Evolutionary conservation across 73 alveolate species (phyloP), one percentile per base, ranked within the genome.

Genomic region (Paramecium bursaria): DNA sequence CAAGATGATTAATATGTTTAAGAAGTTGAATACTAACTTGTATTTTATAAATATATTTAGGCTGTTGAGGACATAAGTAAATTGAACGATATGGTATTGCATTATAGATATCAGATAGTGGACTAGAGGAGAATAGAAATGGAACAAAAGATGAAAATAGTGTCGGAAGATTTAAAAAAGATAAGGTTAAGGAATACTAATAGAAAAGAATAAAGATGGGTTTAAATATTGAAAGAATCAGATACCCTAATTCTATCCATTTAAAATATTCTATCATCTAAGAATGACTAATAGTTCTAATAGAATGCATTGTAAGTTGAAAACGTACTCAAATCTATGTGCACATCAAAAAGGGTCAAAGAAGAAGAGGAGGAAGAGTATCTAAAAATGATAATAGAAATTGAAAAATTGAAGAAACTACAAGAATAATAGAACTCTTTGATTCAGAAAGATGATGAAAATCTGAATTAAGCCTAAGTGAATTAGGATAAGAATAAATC

Each of bases 1-100:
- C 31, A 57, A 29, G 76, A 57, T n/a, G 76, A 57, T 27, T 17
- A 57, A n/a, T 57, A 26, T 57, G 31, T 57, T 14, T 57, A 48
- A 11, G 76, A 57, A 57, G 47, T 57, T 15, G 76, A 57, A 57
- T 57, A 29, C 1, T 17, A 23, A 26, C 31, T 57, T 29, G 76
- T 29, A 57, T 26, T 26, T n/a, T n/a, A n/a, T n/a, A n/a, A n/a
- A n/a, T n/a, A n/a, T n/a, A n/a, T n/a, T n/a, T n/a, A n/a, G n/a
- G n/a, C n/a, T n/a, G n/a, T n/a, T 7, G 49, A 39, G 11, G 49
- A 39, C 11, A 11, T 26, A 29, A 13, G 13, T n/a, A 29, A 26
- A 26, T 25, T 57, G 1, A 10, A 2, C 14, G 33, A 57, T 27
- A 7, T 7, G 5, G 76, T 29, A 57, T 29, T 15, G 11, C 11